Evolutionary conservation across 2,329 filamentous ascomycete species (phyloP), one percentile per base, ranked within the genome.

Genomic region (Nemania sp.): DNA sequence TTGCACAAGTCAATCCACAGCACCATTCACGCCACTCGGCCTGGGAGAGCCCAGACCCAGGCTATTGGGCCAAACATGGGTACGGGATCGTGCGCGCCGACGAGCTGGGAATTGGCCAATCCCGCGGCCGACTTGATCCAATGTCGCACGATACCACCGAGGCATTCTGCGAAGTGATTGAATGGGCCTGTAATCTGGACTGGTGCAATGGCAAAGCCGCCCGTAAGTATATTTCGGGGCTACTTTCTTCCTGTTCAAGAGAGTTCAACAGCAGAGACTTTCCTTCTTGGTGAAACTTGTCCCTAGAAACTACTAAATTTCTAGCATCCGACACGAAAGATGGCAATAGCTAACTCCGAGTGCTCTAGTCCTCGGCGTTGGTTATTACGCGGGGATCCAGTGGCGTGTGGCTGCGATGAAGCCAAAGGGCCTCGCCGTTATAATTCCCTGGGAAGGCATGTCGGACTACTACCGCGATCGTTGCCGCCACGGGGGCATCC

Each of bases 401-500:
- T 86, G 84, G 84, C 80, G 82, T 0, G 83, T 85, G 0, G 84
- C 84, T 0, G 83, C 84, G 2, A 79, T 82, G 0, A 75, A 77
- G 2, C 84, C 84, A 2, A 83, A 80, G 69, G 83, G 83, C 0
- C 72, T 86, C 1, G 78, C 81, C 0, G 83, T 82, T 5, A 86
- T 86, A 4, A 75, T 85, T 0, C 84, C 84, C 0, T 85, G 79
- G 84, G 85, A 87, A 74, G 85, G 85, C 27, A 85, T 86, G 82
- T 83, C 83, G 0, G 85, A 87, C 67, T 85, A 84, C 70, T 87
- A 87, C 73, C 77, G 85, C 0, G 88, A 90, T 68, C 79, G 87
- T 0, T 88, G 86, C 69, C 82, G 87, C 0, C 88, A 90, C 65
- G 88, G 88, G 0, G 88, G 88, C 0, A 90, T 90, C 53, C 75